Evolutionary conservation across 768 basidiomycete species (phyloP), one percentile per base, ranked within the genome.

Genomic region (Mycena venus): DNA sequence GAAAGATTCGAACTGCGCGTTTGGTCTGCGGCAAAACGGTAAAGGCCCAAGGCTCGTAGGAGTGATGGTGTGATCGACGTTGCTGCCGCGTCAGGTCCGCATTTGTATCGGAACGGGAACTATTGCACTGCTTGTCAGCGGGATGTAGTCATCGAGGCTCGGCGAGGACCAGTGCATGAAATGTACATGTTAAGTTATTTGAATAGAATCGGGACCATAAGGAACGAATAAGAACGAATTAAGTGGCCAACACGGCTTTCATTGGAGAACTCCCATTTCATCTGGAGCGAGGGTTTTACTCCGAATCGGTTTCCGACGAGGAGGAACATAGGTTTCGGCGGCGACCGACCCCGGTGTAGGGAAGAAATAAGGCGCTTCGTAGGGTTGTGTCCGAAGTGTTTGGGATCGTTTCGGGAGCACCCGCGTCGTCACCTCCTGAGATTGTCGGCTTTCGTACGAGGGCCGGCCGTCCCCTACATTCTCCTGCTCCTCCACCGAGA

Each of bases 351-450:
- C 77, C 2, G 92, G 92, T 8, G 86, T 82, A 23, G 90, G 88
- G 76, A 90, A 89, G 81, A 90, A 91, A 78, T 91, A 92, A 2
- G 91, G 91, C 6, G 91, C 91, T 70, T 90, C 88, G 75, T 92
- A 93, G 3, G 92, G 91, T 60, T 90, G 85, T 2, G 92, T 92
- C 10, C 88, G 87, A 25, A 84, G 77, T 0, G 82, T 78, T 61
- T 82, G 80, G 4, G 85, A 83, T 51, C 82, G 82, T 74, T 85
- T 87, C 75, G 85, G 87, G 68, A 80, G 80, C 38, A 78, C 53
- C 68, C 58, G 65, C 19, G 32, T 15, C 9, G 9, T n/a, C n/a
- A n/a, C n/a, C 14, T 76, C 71, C 8, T 51, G 51, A 38, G 70
- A 72, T 8, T 19, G 60, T 17, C 70, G 55, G 21, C 49, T 14